phyloP scores from a whole-genome alignment of 148 eudicot genomes.

The Persicaria maculosa region DNA sequence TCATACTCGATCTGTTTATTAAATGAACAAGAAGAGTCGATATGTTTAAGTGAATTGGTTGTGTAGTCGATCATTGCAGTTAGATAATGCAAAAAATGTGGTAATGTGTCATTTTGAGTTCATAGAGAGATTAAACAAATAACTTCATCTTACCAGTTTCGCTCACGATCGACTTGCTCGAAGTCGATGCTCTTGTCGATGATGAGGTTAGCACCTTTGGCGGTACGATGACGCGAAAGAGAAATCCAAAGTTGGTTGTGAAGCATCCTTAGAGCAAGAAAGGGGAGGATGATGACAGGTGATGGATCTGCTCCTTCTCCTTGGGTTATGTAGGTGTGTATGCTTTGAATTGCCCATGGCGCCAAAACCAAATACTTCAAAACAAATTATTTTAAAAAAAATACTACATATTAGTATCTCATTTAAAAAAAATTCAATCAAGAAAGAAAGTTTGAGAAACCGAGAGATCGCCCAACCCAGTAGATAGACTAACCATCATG shows the following conservation, averaged over 20 bases:
- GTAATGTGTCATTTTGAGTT: neutral
- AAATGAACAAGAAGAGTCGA: no score
- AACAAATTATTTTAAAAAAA: neutral
- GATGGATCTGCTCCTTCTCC: conserved; percentile 23
- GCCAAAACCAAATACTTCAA: conserved; percentile 47
- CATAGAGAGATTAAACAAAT: neutral
- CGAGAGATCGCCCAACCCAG: no score
- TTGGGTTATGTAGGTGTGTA: conserved; percentile 18
- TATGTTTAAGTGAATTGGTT: neutral
- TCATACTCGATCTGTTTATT: neutral
- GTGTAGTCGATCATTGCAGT: neutral
- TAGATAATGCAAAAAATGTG: neutral
- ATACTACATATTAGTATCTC: neutral
- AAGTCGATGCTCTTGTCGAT: conserved; percentile 62
- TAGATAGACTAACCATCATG: no score
- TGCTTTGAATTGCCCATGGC: conserved; percentile 39
- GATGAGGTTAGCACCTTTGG: conserved; percentile 51
- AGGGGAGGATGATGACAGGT: conserved; percentile 24
- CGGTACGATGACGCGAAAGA: conserved; percentile 58
- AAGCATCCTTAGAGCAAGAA: conserved; percentile 38
- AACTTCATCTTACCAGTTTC: conserved; percentile 34
- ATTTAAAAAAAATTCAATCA: no score
- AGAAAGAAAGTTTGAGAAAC: no score
- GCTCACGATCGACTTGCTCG: conserved; percentile 69
- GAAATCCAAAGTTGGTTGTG: conserved; percentile 67